Evolutionary conservation across 192 early-diverging fungal species (phyloP).

Genomic region (Irineochytrium annulatum): DNA sequence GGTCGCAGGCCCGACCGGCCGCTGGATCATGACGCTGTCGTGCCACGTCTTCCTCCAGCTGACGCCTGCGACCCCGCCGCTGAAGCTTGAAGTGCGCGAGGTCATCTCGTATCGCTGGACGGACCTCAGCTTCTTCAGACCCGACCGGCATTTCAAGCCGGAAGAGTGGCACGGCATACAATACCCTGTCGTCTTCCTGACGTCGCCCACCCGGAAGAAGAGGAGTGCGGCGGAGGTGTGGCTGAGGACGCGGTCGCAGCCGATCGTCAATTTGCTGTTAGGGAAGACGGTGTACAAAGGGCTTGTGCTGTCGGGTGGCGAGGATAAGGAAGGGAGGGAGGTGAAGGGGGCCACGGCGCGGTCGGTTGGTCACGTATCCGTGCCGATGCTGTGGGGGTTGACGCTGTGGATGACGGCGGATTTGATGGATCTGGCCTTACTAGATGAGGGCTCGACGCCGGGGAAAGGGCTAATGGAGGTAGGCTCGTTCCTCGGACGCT

Average conservation of each 20-base stretch:
- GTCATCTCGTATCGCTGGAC: slow-evolving; percentile 31
- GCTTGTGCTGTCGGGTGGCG: slow-evolving; percentile 12
- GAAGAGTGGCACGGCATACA: slow-evolving; percentile 11
- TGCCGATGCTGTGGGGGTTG: slow-evolving; percentile 29
- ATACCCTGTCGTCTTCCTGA: slow-evolving; percentile 23
- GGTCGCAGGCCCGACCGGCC: slow-evolving; percentile 14
- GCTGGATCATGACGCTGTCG: slow-evolving; percentile 9
- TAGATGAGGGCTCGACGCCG: not conserved
- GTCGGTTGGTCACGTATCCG: not conserved
- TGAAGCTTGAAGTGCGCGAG: slow-evolving; percentile 12
- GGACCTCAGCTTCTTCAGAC: slow-evolving; percentile 23
- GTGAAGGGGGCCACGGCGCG: slow-evolving; percentile 2
- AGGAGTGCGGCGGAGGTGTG: not conserved
- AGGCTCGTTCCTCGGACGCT: not conserved
- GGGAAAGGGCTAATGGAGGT: slow-evolving; percentile 7
- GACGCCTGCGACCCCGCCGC: slow-evolving; percentile 17
- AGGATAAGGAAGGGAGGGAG: slow-evolving; percentile 13
- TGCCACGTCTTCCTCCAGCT: slow-evolving; percentile 27
- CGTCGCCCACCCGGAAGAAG: not conserved
- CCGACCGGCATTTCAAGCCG: slow-evolving; percentile 4
- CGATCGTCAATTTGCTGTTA: not conserved
- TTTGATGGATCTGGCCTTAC: slow-evolving; percentile 19
- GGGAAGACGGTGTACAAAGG: slow-evolving; percentile 12
- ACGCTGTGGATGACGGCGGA: slow-evolving; percentile 33
- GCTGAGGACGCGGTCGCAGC: not conserved